These are phyloP conservation scores for Hypocrella siamensis DNA, from an alignment of 2,329 filamentous ascomycete genomes.

Conservation along the genomic window DNA sequence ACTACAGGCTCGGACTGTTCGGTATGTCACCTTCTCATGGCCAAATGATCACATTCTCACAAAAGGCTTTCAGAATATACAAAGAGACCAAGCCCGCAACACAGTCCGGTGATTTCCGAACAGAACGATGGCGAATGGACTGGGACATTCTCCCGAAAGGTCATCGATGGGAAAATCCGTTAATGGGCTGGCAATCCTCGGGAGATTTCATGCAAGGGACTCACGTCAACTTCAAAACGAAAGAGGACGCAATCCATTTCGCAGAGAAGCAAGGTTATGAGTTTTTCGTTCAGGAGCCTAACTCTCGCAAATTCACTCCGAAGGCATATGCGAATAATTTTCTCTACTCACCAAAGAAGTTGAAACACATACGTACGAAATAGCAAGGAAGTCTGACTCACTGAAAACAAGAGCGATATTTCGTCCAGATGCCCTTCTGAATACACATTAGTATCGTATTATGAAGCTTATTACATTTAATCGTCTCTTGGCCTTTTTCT, in stretches of 20 bases:
- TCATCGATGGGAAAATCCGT: conserved; percentile 92
- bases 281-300: conserved; percentile 96
- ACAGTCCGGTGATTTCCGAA: conserved; percentile 80
- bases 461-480: too few relatives aligned
- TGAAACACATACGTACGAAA: conserved; percentile 77
- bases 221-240: conserved; percentile 74
- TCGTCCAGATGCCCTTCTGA: too few relatives aligned
- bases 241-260: conserved; percentile 89
- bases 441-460: too few relatives aligned
- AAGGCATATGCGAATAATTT: conserved; percentile 99
- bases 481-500: background rate
- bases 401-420: background rate
- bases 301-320: conserved; percentile 66
- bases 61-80: conserved; percentile 54
- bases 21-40: conserved; percentile 40
- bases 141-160: conserved; percentile 91
- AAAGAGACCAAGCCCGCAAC: conserved; percentile 85
- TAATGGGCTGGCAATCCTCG: conserved; percentile 98
- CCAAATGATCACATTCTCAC: background rate
- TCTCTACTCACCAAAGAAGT: conserved; percentile 64
- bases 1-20: conserved; percentile 82
- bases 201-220: conserved; percentile 92
- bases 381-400: conserved; percentile 15
- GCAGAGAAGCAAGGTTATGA: conserved; percentile 99
- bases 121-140: conserved; percentile 88